phyloP scores from a whole-genome alignment of 73 alveolate genomes.

The Paramecium sonneborni region DNA sequence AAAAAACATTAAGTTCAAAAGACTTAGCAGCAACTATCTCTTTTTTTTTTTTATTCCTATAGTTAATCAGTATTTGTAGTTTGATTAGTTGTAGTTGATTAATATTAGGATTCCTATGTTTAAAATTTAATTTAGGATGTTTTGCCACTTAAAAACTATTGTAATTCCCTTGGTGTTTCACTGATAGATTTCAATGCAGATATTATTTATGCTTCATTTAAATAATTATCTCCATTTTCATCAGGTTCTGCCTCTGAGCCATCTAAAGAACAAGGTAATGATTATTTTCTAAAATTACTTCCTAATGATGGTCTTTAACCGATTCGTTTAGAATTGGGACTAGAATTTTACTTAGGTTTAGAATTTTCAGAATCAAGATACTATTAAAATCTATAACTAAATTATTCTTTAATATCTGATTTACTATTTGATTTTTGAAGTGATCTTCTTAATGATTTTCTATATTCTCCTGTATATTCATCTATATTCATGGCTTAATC shows the following conservation, averaged over 20 bases:
- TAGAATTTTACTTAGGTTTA: not conserved
- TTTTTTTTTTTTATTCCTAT: not conserved
- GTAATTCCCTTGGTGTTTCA: not conserved
- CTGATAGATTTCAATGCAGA: not conserved
- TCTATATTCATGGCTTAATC: not conserved
- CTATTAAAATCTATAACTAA: constrained; percentile 31
- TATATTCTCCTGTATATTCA: not conserved
- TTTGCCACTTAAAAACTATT: not conserved
- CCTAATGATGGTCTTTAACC: not conserved
- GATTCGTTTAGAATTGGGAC: not conserved
- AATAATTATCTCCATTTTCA: not conserved
- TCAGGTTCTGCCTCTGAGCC: constrained; percentile 5
- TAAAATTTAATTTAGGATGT: not conserved
- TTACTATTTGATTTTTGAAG: not conserved
- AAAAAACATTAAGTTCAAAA: not conserved
- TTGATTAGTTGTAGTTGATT: not conserved
- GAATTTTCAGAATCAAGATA: not conserved
- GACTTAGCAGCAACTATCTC: constrained; percentile 23
- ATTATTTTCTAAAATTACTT: not conserved
- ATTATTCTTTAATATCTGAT: constrained; percentile 34
- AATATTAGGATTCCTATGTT: not conserved
- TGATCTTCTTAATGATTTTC: constrained; percentile 32
- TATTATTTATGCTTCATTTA: not conserved
- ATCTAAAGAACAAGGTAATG: constrained; percentile 27
- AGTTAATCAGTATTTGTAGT: not conserved